Conservation (phyloP, 192 early-diverging fungal species). For the Physocladia obscura region DNA sequence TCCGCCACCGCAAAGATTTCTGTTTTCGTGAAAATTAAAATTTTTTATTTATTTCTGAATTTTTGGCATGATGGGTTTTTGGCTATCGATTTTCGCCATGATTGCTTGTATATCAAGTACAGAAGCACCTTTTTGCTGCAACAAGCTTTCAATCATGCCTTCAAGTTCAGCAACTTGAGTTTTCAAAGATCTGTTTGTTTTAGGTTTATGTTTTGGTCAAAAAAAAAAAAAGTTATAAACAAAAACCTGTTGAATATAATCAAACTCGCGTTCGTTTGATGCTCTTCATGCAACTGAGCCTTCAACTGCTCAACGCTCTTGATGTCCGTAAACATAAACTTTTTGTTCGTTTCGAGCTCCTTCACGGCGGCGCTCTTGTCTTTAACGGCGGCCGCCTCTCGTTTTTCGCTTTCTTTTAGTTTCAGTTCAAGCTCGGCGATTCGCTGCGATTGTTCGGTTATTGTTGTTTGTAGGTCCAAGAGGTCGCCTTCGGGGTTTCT, state of each 20-base stretch:
- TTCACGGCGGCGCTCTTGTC: constrained; percentile 7
- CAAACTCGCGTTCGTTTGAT: constrained; percentile 29
- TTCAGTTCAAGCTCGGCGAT: constrained; percentile 24
- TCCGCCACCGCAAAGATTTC: constrained; percentile 50
- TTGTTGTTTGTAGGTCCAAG: not conserved
- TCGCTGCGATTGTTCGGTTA: constrained; percentile 23
- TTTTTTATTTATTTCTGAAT: not conserved
- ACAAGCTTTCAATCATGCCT: constrained; percentile 23
- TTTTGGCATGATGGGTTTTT: constrained; percentile 20
- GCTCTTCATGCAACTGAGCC: constrained; percentile 33
- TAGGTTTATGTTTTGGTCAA: not conserved
- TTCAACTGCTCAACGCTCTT: constrained; percentile 27
- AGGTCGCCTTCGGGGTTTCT: not conserved
- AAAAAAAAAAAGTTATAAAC: not conserved
- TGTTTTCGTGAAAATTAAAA: constrained; percentile 43
- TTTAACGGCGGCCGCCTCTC: constrained; percentile 14
- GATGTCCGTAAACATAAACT: constrained; percentile 27
- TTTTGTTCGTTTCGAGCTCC: constrained; percentile 26
- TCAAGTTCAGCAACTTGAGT: constrained; percentile 31
- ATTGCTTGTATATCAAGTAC: constrained; percentile 1
- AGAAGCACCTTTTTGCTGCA: constrained; percentile 17
- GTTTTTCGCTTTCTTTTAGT: constrained; percentile 15
- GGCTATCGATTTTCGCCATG: constrained; percentile 17
- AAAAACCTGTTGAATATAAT: constrained; percentile 31
- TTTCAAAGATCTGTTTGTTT: constrained; percentile 7